A percentile compares a stretch with the other conserved stretches of the same genome.
Evolutionary conservation across 768 basidiomycete genomes (phyloP).

Genomic region (Boletus pseudopeckii): DNA sequence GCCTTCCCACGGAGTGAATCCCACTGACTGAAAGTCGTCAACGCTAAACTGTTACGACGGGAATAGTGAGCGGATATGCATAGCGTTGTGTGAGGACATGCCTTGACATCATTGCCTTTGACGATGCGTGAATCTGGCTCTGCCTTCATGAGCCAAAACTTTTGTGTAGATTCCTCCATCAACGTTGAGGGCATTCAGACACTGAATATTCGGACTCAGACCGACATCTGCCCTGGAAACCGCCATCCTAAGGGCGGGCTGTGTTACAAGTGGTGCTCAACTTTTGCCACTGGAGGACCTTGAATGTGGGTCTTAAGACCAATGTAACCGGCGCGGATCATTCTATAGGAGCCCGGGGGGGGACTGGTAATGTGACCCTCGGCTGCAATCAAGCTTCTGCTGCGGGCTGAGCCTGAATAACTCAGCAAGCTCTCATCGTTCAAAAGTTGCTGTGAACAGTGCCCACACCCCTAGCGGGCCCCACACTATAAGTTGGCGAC

Average conservation of each 20-base stretch:
- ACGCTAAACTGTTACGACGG: slow-evolving; percentile 65
- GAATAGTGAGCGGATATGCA: background rate
- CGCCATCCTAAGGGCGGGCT: background rate
- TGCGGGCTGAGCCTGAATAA: background rate
- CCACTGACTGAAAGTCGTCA: slow-evolving; percentile 74
- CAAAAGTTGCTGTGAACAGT: slow-evolving; percentile 1
- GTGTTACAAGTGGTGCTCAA: background rate
- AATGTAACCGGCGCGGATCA: no score
- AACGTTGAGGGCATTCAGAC: background rate
- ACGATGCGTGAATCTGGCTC: slow-evolving; percentile 82
- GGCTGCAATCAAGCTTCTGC: background rate
- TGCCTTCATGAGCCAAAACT: slow-evolving; percentile 77
- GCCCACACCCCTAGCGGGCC: background rate
- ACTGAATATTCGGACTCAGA: background rate
- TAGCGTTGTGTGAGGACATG: slow-evolving; percentile 15
- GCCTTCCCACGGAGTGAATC: slow-evolving; percentile 82
- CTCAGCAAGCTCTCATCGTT: no score
- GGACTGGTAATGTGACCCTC: background rate
- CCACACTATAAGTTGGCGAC: slow-evolving; percentile 16
- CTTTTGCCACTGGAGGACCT: no score
- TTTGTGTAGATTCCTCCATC: slow-evolving; percentile 15
- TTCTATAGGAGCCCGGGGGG: no score
- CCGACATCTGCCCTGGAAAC: no score
- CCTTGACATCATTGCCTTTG: slow-evolving; percentile 87
- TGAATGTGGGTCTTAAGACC: no score